phyloP scores from a whole-genome alignment of 257 asterid genomes.

The Cynanchum wilfordii region DNA sequence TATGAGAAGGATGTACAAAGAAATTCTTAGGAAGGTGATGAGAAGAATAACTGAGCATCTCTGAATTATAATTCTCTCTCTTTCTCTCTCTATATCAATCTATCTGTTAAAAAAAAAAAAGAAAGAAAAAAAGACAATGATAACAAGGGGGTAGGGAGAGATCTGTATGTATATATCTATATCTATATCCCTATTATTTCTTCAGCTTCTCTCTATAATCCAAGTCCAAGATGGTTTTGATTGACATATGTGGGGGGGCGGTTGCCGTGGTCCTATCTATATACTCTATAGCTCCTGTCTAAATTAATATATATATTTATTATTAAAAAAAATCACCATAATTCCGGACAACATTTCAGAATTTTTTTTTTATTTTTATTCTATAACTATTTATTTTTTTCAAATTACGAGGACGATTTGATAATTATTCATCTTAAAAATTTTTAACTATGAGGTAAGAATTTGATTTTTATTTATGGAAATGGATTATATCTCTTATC shows the following conservation, averaged over 20 bases:
- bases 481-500: no score
- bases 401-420: no score
- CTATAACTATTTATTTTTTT: no score
- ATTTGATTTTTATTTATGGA: no score
- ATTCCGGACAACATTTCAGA: not conserved
- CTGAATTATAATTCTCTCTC: slow-evolving; percentile 18
- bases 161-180: slow-evolving; percentile 2
- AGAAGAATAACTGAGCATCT: slow-evolving; percentile 34
- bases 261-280: slow-evolving; percentile 20
- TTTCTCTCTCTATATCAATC: slow-evolving; percentile 27
- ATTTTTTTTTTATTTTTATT: no score
- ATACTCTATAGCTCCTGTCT: no score
- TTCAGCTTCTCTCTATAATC: slow-evolving; percentile 25
- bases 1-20: slow-evolving; percentile 14
- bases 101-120: slow-evolving; percentile 34
- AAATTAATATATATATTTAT: slow-evolving; percentile 12
- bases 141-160: slow-evolving; percentile 20
- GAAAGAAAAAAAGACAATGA: slow-evolving; percentile 21
- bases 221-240: slow-evolving; percentile 27
- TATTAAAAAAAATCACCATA: not conserved
- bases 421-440: no score
- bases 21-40: slow-evolving; percentile 37
- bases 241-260: slow-evolving; percentile 27
- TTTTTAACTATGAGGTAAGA: no score
- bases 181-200: slow-evolving; percentile 29